phyloP scores from a whole-genome alignment of 1,139 yeast genomes.

The Pichiaceae sp. region DNA sequence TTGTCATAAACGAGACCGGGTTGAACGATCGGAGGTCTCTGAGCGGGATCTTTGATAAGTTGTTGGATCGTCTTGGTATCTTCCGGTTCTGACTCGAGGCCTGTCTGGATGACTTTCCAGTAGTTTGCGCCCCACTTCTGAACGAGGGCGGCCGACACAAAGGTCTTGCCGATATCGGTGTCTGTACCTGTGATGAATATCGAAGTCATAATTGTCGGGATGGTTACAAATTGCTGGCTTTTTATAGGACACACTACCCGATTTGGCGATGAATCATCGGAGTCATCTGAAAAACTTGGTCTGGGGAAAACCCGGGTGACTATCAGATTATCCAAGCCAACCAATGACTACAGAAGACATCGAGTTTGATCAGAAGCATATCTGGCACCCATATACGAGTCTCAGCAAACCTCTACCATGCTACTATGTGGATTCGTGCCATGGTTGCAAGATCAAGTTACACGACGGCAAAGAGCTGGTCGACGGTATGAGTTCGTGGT shows the following conservation, averaged over 20 bases:
- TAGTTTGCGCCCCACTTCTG: conserved; percentile 23
- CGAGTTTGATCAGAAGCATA: conserved; percentile 21
- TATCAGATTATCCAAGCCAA: no score
- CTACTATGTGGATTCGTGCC: conserved; percentile 22
- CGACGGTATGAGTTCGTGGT: conserved; percentile 30
- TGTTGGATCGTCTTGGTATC: conserved; percentile 20
- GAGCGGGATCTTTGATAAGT: conserved; percentile 6
- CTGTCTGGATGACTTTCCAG: conserved; percentile 29
- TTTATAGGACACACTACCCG: no score
- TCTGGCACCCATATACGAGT: conserved; percentile 29
- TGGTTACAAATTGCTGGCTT: not conserved
- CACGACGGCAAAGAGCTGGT: conserved; percentile 15
- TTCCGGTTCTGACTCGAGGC: conserved; percentile 22
- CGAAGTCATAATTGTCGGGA: conserved; percentile 7
- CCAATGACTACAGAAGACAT: conserved; percentile 10
- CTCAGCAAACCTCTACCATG: conserved; percentile 22
- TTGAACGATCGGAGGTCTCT: conserved; percentile 7
- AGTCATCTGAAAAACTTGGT: no score
- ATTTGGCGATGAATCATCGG: no score
- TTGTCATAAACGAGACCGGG: conserved; percentile 18
- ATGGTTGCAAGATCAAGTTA: conserved; percentile 18
- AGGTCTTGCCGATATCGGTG: conserved; percentile 28
- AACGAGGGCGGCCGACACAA: conserved; percentile 22
- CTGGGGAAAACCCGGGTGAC: no score
- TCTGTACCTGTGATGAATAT: conserved; percentile 27